Conservation (phyloP, 2,329 filamentous ascomycete genomes). For the Bipolaris zeicola region DNA sequence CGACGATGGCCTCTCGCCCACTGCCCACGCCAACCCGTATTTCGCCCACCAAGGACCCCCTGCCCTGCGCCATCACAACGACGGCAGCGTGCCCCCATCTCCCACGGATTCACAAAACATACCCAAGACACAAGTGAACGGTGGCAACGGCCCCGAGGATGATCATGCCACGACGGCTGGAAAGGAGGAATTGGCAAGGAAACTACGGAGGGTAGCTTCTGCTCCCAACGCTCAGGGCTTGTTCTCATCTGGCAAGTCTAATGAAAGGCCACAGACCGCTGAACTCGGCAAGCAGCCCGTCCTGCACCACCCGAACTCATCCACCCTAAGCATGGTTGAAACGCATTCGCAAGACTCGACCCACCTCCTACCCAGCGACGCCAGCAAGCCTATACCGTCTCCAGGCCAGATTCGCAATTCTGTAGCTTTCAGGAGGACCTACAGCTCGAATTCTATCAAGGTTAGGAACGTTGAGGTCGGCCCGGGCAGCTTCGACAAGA, state of each 20-base stretch:
- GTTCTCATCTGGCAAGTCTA: slow-evolving; percentile 62
- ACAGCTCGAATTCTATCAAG: slow-evolving; percentile 99
- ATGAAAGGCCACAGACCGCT: slow-evolving; percentile 76
- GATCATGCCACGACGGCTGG: slow-evolving; percentile 74
- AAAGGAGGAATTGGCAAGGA: slow-evolving; percentile 92
- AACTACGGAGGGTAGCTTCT: slow-evolving; percentile 90
- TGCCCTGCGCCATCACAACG: slow-evolving; percentile 90
- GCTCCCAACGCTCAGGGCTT: slow-evolving; percentile 96
- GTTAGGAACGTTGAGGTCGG: slow-evolving; percentile 96
- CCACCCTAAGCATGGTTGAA: slow-evolving; percentile 62
- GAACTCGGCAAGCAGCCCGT: slow-evolving; percentile 85
- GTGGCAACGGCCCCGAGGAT: slow-evolving; percentile 67
- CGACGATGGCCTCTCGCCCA: slow-evolving; percentile 88
- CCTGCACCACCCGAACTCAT: slow-evolving; percentile 60
- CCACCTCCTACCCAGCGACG: slow-evolving; percentile 41
- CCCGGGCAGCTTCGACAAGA: slow-evolving; percentile 97
- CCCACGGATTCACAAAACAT: slow-evolving; percentile 87
- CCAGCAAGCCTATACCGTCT: slow-evolving; percentile 63
- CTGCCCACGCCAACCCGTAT: slow-evolving; percentile 93
- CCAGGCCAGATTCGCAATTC: slow-evolving; percentile 68
- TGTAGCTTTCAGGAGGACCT: slow-evolving; percentile 87
- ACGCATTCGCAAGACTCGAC: slow-evolving; percentile 40
- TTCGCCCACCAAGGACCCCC: slow-evolving; percentile 96
- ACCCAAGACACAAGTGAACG: slow-evolving; percentile 64
- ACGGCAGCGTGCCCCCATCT: slow-evolving; percentile 88